phyloP scores from a whole-genome alignment of 352 stramenopile species.

The Detonula confervacea region DNA sequence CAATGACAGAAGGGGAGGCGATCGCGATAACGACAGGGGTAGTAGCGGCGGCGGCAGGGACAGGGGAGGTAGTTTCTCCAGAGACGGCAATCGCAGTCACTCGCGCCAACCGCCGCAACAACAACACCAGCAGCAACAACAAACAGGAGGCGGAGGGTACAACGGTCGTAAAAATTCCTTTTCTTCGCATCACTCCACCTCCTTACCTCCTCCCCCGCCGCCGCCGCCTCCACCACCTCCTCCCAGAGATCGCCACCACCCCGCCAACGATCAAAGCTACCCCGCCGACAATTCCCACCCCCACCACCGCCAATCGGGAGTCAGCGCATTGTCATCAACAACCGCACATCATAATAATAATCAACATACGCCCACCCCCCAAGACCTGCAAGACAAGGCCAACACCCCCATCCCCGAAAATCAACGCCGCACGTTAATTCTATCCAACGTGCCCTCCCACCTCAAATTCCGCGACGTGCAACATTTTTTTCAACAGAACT shows the following conservation, averaged over 20 bases:
- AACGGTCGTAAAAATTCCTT: too few relatives aligned
- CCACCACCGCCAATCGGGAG: too few relatives aligned
- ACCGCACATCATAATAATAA: background rate
- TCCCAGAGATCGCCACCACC: background rate
- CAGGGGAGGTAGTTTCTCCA: too few relatives aligned
- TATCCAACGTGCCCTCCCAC: conserved; percentile 26
- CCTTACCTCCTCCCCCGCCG: too few relatives aligned
- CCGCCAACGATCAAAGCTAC: background rate
- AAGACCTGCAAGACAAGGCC: background rate
- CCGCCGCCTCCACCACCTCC: background rate
- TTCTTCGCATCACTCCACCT: too few relatives aligned
- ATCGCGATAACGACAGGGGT: background rate
- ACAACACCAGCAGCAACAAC: background rate
- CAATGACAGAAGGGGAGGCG: background rate
- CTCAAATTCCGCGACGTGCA: conserved; percentile 24
- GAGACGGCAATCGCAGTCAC: background rate
- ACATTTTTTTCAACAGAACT: conserved; percentile 22
- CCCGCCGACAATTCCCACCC: background rate
- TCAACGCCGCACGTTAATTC: conserved; percentile 22
- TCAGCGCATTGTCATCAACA: conserved; percentile 1
- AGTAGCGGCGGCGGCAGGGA: background rate
- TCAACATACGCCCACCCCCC: background rate
- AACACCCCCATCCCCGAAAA: conserved; percentile 16
- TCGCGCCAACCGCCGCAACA: background rate
- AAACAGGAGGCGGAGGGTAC: background rate